Conservation (phyloP, 495 filamentous ascomycete genomes). For the Aspergillus leporis region DNA sequence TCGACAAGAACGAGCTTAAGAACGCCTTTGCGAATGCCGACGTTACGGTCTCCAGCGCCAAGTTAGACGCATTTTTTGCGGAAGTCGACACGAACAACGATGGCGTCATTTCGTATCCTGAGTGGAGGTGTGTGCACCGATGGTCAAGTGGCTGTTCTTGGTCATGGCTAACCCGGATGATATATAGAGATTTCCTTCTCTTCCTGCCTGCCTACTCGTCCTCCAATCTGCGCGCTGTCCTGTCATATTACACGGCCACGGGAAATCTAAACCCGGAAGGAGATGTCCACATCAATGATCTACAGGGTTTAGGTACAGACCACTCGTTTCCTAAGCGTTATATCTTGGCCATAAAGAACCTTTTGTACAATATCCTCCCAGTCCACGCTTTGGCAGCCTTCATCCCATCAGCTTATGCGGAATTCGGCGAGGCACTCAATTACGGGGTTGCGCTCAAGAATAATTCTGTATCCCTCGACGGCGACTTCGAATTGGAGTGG, state of each 20-base stretch:
- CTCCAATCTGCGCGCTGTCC: conserved; percentile 75
- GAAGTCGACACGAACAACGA: conserved; percentile 90
- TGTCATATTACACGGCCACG: conserved; percentile 90
- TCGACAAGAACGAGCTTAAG: conserved; percentile 81
- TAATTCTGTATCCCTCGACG: conserved; percentile 34
- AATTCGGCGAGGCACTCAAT: conserved; percentile 28
- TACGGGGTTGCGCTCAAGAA: conserved; percentile 28
- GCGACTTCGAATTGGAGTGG: conserved; percentile 47
- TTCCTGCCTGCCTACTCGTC: conserved; percentile 76
- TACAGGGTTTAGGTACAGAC: conserved; percentile 93
- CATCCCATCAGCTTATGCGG: conserved; percentile 41
- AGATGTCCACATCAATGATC: conserved; percentile 88
- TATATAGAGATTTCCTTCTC: conserved; percentile 81
- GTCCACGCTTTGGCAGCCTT: conserved; percentile 40
- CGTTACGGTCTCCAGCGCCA: conserved; percentile 71
- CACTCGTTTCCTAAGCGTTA: conserved; percentile 64
- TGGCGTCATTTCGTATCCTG: conserved; percentile 83
- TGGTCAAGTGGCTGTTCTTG: conserved; percentile 7
- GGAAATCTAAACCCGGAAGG: conserved; percentile 91
- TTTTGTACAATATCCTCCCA: conserved; percentile 45
- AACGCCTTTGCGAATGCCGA: conserved; percentile 76
- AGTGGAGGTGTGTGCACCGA: conserved; percentile 79
- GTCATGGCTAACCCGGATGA: conserved; percentile 24
- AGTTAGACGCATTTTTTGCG: conserved; percentile 80
- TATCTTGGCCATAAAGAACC: conserved; percentile 36